phyloP scores from a whole-genome alignment of 495 filamentous ascomycete genomes.

The Hypoxylon fuscum region DNA sequence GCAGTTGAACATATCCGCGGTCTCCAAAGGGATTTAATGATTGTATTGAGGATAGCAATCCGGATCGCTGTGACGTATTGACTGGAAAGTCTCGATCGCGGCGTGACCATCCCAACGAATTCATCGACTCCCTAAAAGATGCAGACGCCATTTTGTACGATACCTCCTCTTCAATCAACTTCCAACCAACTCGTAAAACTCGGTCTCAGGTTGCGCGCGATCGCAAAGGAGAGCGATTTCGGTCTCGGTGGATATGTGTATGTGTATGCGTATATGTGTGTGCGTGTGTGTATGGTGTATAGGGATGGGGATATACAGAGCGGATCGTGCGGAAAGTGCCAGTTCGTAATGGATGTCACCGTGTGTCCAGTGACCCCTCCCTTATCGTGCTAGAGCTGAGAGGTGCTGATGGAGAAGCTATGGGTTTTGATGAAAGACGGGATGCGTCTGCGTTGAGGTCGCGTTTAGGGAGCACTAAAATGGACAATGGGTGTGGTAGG shows the following conservation, averaged over 20 bases:
- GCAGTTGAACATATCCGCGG: conserved; percentile 90
- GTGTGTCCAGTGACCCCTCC: conserved; percentile 52
- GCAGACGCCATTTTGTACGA: conserved; percentile 77
- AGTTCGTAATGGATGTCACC: conserved; percentile 40
- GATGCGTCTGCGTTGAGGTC: conserved; percentile 32
- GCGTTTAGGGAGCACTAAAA: conserved; percentile 35
- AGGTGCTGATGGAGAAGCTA: conserved; percentile 28
- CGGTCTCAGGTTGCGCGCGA: conserved; percentile 14
- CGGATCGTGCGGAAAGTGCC: conserved; percentile 40
- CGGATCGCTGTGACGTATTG: conserved; percentile 74
- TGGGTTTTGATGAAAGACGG: conserved; percentile 25
- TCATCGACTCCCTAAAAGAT: conserved; percentile 92
- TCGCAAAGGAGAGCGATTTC: conserved; percentile 21
- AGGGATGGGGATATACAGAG: conserved; percentile 45
- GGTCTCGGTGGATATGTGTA: conserved; percentile 18
- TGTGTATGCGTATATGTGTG: too few species aligned
- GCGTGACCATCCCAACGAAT: conserved; percentile 93
- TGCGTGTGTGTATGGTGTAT: too few species aligned
- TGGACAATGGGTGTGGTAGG: conserved; percentile 36
- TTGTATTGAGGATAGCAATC: conserved; percentile 82
- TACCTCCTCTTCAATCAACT: conserved; percentile 7
- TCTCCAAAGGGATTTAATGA: conserved; percentile 89
- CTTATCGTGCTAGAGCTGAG: conserved; percentile 28
- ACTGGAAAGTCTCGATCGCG: conserved; percentile 77
- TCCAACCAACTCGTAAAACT: conserved; percentile 13